Base-by-base conservation (phyloP, 2,329 filamentous ascomycete species). In the Aspergillus arachidicola region DNA sequence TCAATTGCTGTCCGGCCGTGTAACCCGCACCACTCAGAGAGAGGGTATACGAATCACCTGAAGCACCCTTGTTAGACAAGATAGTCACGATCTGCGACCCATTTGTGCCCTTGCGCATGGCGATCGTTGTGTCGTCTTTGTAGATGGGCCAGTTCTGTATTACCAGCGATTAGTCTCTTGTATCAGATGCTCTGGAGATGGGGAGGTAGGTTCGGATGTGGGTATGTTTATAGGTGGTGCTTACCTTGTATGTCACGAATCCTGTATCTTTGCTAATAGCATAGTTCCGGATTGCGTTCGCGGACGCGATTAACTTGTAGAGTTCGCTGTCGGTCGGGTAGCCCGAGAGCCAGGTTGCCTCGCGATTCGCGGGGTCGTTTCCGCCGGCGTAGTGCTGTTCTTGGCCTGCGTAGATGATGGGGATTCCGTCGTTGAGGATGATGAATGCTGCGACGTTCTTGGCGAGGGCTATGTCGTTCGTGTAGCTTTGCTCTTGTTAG, bases 321-420 rank as follows among this genome's bases (percentile, higher is more conserved):
- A 87, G 75, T 30, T 82, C 79, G 9, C 80, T 68, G 5, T 75
- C 66, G 1, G 78, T 83, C 64, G 79, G 70, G 73, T 83, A 89
- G 7, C 75, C 76, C 12, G 83, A 84, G 12, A 82, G 74, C 87
- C 87, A 89, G 48, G 85, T 78, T 9, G 86, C 84, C 70, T 88
- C 86, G n/a, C 86, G 84, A 51, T 80, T 81, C 0, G 79, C 79
- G 5, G 86, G 86, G 59, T 76, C 76, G 43, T 73, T 79, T n/a
- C 81, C 83, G 26, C 84, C 84, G 2, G 77, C 73, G 70, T 84
- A 89, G 61, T 85, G 86, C 71, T 90, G 88, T 73, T 91, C 89
- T 62, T 88, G 86, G n/a, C 88, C 89, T 61, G 89, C 84, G 75
- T 90, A 91, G 58, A 90, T 71, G 57, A 90, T 87, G 2, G 87